Evolutionary conservation across 371 early-diverging fungal species (phyloP), one percentile per base, ranked within the genome.

Genomic region (Mortierella polycephala): DNA sequence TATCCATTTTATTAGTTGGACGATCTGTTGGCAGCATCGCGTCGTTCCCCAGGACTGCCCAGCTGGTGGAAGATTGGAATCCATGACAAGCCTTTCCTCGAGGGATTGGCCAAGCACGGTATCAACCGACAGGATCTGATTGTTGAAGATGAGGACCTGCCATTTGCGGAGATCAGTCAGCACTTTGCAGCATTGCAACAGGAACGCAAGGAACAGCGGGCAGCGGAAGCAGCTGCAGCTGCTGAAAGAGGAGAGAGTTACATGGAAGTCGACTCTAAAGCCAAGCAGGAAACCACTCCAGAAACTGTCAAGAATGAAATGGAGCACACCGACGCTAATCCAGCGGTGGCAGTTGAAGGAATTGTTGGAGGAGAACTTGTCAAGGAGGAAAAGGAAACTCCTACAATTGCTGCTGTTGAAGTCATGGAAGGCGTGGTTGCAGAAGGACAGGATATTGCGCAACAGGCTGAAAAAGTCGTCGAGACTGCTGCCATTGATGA

Each of bases 41-140:
- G 75, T 42, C 62, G 68, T 5, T 69, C 68, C 49, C 64, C 67
- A 60, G 71, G 70, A 30, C 13, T 82, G 23, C 75, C 65, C 61
- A 90, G 89, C 37, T 94, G 94, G 92, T 93, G 93, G 92, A 82
- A 88, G 63, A 85, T 85, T 9, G 88, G 86, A 41, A 69, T 74
- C 6, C 92, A 94, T 70, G 95, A 95, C 71, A 82, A 83, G 42
- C 88, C 89, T 14, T 88, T 94, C 50, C 72, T 95, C 56, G 83
- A 84, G 41, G 94, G 89, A 1, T 84, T 94, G 42, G 89, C 90
- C 44, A 86, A 87, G 57, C 93, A 92, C 77, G 96, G 96, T 41
- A 81, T 91, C 40, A 85, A 86, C 39, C 85, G 94, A 13, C 82
- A 82, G 55, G 94, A 94, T 72, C 68, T 92, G 44, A 86, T 93